Evolutionary conservation across 352 stramenopile species (phyloP).

Genomic region (Elongisporangium prolatum): DNA sequence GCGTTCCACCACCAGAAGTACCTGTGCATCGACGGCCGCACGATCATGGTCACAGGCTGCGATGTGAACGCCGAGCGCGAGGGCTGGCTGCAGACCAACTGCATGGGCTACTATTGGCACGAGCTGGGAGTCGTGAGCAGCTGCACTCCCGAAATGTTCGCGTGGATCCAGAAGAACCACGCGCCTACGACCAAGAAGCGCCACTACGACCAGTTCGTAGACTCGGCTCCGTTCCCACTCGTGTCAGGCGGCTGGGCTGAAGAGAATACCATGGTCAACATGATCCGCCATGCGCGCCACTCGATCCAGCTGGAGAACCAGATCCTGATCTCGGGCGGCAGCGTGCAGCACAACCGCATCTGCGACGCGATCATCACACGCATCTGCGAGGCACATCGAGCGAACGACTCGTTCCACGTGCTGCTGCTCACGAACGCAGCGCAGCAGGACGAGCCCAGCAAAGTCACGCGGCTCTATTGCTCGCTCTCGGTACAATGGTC

Average conservation of each 20-base stretch:
- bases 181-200: constrained; percentile 27
- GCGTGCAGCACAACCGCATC: constrained; percentile 69
- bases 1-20: constrained; percentile 85
- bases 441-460: constrained; percentile 75
- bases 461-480: constrained; percentile 71
- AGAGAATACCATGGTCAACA: constrained; percentile 79
- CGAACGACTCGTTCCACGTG: constrained; percentile 40
- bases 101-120: constrained; percentile 74
- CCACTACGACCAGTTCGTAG: constrained; percentile 53
- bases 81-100: constrained; percentile 57
- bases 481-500: constrained; percentile 77
- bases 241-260: constrained; percentile 70
- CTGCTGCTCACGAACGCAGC: constrained; percentile 70
- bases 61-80: constrained; percentile 71
- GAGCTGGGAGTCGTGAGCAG: constrained; percentile 52
- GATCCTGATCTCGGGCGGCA: constrained; percentile 74
- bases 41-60: constrained; percentile 72
- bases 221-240: constrained; percentile 58
- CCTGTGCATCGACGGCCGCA: constrained; percentile 52
- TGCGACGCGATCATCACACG: constrained; percentile 54
- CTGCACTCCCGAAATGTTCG: constrained; percentile 47
- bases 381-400: constrained; percentile 31
- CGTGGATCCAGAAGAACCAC: constrained; percentile 62
- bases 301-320: constrained; percentile 77
- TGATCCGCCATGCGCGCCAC: constrained; percentile 62